Evolutionary conservation across 768 basidiomycete genomes (phyloP).

Genomic region (Calocybe gangraenosa): DNA sequence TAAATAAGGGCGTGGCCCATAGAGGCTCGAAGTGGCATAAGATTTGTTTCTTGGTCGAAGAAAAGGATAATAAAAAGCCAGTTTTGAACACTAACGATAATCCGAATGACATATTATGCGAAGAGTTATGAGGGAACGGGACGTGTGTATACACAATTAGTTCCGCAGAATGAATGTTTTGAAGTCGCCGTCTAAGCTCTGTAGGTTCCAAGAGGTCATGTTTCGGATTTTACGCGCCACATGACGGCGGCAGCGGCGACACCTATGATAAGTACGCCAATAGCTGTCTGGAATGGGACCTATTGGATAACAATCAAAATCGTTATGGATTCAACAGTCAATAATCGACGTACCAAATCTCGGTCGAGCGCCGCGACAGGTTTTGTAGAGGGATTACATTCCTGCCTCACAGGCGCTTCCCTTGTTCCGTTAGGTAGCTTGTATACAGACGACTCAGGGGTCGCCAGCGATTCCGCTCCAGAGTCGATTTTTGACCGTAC

Average conservation of each 20-base stretch:
- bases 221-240: conserved; percentile 58
- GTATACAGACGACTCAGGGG: conserved; percentile 26
- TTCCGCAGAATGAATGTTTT: conserved; percentile 7
- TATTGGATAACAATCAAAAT: conserved; percentile 13
- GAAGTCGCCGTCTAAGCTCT: background rate
- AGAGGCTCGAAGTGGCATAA: background rate
- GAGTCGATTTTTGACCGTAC: conserved; percentile 14
- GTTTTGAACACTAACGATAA: conserved; percentile 1
- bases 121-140: conserved; percentile 6
- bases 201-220: conserved; percentile 5
- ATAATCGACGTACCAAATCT: conserved; percentile 13
- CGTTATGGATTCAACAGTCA: background rate
- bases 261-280: conserved; percentile 62
- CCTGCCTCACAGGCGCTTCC: conserved; percentile 5
- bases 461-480: conserved; percentile 20
- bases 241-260: conserved; percentile 70
- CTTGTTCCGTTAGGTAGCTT: conserved; percentile 8
- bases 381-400: conserved; percentile 8
- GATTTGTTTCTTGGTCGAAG: background rate
- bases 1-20: conserved; percentile 6
- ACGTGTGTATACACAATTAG: conserved; percentile 1
- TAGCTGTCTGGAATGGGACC: conserved; percentile 49
- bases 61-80: conserved; percentile 3
- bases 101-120: background rate
- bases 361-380: conserved; percentile 3